These are phyloP conservation scores for Ophiocordyceps camponoti-floridani DNA, from an alignment of 2,329 filamentous ascomycete genomes.

Conservation along the genomic window DNA sequence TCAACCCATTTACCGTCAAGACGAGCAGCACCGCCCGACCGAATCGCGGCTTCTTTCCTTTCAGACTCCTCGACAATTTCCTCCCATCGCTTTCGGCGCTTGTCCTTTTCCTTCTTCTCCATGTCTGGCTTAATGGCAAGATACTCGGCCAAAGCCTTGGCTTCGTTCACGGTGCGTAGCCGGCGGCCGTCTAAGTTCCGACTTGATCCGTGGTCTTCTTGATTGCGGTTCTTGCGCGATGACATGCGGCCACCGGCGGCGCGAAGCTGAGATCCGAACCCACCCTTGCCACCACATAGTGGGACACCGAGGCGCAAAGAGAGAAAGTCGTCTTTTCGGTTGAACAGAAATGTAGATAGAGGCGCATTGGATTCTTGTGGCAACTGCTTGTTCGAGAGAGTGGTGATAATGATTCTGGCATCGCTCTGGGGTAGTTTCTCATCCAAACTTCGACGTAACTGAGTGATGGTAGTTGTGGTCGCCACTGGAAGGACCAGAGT, in stretches of 20 bases:
- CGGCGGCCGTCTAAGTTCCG: conserved; percentile 84
- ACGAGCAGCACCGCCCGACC: conserved; percentile 50
- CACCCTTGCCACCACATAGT: conserved; percentile 85
- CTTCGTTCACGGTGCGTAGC: conserved; percentile 81
- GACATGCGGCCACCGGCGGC: conserved; percentile 97
- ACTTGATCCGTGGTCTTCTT: conserved; percentile 77
- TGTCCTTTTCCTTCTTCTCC: conserved; percentile 86
- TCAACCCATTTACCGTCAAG: conserved; percentile 90
- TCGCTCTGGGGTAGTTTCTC: conserved; percentile 39
- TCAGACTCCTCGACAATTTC: conserved; percentile 76
- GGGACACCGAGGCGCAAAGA: conserved; percentile 65
- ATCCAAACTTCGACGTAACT: conserved; percentile 46
- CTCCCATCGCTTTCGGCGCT: conserved; percentile 69
- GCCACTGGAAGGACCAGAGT: conserved; percentile 63
- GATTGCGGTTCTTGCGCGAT: conserved; percentile 71
- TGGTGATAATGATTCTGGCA: conserved; percentile 59
- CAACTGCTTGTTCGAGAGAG: conserved; percentile 58
- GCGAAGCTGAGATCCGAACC: conserved; percentile 91
- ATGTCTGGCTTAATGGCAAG: conserved; percentile 92
- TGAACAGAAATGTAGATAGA: conserved; percentile 44
- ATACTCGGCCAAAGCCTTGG: conserved; percentile 88
- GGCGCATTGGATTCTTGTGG: conserved; percentile 29
- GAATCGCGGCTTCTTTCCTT: conserved; percentile 65
- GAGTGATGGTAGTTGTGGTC: conserved; percentile 42
- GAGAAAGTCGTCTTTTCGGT: conserved; percentile 47